Evolutionary conservation across 352 stramenopile genomes (phyloP).

Genomic region (Aphanomyces euteiches): DNA sequence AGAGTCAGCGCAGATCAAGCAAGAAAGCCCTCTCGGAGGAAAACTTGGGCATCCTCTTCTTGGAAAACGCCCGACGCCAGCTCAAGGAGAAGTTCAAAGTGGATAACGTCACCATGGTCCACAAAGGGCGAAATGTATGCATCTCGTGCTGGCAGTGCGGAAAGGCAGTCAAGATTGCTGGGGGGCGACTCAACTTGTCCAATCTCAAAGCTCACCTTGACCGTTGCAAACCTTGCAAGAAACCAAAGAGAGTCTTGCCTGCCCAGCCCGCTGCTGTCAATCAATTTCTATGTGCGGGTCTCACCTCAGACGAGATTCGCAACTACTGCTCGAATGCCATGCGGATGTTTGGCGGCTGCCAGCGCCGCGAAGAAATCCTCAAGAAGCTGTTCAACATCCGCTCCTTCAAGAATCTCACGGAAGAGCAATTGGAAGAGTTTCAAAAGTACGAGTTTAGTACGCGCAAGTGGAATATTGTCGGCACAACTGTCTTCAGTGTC

Average conservation of each 20-base stretch:
- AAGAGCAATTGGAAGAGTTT: slow-evolving; percentile 14
- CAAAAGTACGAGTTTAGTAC: slow-evolving; percentile 23
- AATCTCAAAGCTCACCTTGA: slow-evolving; percentile 18
- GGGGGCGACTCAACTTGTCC: slow-evolving; percentile 9
- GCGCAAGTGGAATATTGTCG: slow-evolving; percentile 26
- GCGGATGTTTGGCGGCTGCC: slow-evolving; percentile 19
- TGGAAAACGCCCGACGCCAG: slow-evolving; percentile 6
- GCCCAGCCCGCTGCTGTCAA: background rate
- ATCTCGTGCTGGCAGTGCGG: slow-evolving; percentile 22
- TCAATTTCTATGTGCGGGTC: slow-evolving; percentile 19
- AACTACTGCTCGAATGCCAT: slow-evolving; percentile 20
- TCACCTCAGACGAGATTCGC: slow-evolving; percentile 21
- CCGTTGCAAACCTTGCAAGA: slow-evolving; percentile 13
- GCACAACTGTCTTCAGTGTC: slow-evolving; percentile 17
- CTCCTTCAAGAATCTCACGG: slow-evolving; percentile 21
- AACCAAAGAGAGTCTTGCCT: background rate
- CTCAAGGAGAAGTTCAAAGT: slow-evolving; percentile 19
- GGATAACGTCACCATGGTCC: background rate
- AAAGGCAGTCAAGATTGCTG: slow-evolving; percentile 21
- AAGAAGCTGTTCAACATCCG: slow-evolving; percentile 16
- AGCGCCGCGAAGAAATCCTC: slow-evolving; percentile 21
- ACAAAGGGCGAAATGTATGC: slow-evolving; percentile 8
- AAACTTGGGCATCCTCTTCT: slow-evolving; percentile 6
- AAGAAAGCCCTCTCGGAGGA: slow-evolving; percentile 10
- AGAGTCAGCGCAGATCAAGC: background rate